A percentile compares a stretch with the other conserved stretches of the same genome.
These are phyloP conservation scores for Domatiomyces globalis DNA, from an alignment of 2,329 filamentous ascomycete genomes.

Conservation along the genomic window DNA sequence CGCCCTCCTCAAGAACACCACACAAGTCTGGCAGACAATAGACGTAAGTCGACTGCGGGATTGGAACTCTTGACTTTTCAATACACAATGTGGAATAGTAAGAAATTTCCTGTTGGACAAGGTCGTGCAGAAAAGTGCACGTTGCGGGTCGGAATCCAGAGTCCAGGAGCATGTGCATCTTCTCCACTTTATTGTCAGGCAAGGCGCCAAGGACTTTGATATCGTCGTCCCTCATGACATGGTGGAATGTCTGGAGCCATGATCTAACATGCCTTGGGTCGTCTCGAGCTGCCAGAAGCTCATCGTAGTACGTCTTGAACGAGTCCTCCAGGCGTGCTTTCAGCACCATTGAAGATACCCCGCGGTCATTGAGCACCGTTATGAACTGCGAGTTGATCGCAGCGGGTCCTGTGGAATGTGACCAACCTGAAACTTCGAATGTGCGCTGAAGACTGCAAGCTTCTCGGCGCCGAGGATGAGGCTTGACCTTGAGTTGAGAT, in stretches of 20 bases:
- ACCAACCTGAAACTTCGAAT: constrained; percentile 36
- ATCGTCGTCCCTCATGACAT: constrained; percentile 1
- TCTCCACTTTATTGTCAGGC: constrained; percentile 23
- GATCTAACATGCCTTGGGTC: constrained; percentile 4
- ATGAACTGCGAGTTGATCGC: constrained; percentile 42
- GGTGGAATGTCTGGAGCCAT: constrained; percentile 12
- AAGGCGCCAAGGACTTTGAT: constrained; percentile 23
- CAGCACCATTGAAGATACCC: constrained; percentile 31
- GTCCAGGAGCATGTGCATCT: constrained; percentile 27
- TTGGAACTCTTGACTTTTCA: constrained; percentile 34
- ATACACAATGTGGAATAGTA: constrained; percentile 30
- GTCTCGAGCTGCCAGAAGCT: constrained; percentile 18
- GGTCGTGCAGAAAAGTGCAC: constrained; percentile 26
- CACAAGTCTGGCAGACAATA: constrained; percentile 45
- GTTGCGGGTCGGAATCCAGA: constrained; percentile 32
- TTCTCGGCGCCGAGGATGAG: constrained; percentile 25
- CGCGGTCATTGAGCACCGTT: constrained; percentile 40
- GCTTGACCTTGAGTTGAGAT: constrained; percentile 44
- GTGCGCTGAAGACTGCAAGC: constrained; percentile 34
- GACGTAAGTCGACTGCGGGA: constrained; percentile 39
- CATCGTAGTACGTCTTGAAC: constrained; percentile 23
- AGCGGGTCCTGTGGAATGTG: constrained; percentile 15
- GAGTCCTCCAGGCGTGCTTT: constrained; percentile 16
- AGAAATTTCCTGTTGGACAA: constrained; percentile 23
- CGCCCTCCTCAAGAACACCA: constrained; percentile 36